These are phyloP conservation scores for Ophiostoma ulmi DNA, from an alignment of 2,329 filamentous ascomycete genomes.

Conservation along the genomic window DNA sequence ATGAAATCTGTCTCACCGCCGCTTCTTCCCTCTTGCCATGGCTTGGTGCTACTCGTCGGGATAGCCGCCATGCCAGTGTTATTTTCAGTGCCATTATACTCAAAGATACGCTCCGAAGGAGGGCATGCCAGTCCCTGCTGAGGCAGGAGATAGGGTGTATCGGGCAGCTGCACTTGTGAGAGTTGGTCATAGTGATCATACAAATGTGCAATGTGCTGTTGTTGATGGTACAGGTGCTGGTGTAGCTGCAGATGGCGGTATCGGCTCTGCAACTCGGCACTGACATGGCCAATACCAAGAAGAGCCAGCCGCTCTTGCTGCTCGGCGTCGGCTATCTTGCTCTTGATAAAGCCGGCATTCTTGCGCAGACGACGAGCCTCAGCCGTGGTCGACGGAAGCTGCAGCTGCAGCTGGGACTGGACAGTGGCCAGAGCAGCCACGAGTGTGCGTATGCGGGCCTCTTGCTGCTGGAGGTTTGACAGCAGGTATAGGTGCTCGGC, in stretches of 20 bases:
- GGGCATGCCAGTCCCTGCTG: not conserved
- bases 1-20: not conserved
- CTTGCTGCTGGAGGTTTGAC: constrained; percentile 40
- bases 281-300: constrained; percentile 45
- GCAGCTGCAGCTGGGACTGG: constrained; percentile 33
- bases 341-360: constrained; percentile 39
- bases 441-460: constrained; percentile 36
- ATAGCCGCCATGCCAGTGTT: not conserved
- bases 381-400: constrained; percentile 21
- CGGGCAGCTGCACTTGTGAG: not conserved
- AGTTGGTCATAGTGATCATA: not conserved
- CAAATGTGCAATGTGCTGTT: not conserved
- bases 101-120: not conserved
- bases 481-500: constrained; percentile 46
- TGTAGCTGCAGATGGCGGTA: constrained; percentile 35
- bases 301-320: constrained; percentile 45
- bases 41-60: not conserved
- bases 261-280: constrained; percentile 45
- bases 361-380: constrained; percentile 37
- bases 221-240: constrained; percentile 29
- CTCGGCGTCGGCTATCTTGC: constrained; percentile 42
- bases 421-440: constrained; percentile 37
- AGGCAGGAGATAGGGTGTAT: not conserved
- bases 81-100: not conserved
- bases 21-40: constrained; percentile 1